A percentile compares a stretch with the other conserved stretches of the same genome.
These are phyloP conservation scores for Alternaria tenuissima DNA, from an alignment of 2,329 filamentous ascomycete genomes.

Conservation along the genomic window DNA sequence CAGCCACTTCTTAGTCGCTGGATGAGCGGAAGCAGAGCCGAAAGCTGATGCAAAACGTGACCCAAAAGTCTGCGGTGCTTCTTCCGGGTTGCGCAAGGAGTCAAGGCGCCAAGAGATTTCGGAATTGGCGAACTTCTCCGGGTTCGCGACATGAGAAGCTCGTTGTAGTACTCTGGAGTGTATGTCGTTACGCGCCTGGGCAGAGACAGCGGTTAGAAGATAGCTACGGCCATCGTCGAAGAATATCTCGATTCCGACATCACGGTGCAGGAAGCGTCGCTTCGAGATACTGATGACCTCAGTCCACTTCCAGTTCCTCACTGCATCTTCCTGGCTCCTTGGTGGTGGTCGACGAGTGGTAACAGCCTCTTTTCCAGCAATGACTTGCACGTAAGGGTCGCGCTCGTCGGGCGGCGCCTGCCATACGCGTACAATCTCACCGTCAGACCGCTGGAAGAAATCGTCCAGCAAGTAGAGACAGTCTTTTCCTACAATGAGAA, in stretches of 20 bases:
- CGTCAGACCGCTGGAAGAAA: constrained; percentile 92
- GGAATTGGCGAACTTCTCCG: constrained; percentile 73
- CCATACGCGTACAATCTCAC: constrained; percentile 96
- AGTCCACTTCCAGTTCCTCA: constrained; percentile 91
- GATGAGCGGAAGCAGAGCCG: constrained; percentile 80
- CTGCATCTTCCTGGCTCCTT: constrained; percentile 67
- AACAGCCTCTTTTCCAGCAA: constrained; percentile 77
- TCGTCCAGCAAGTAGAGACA: constrained; percentile 94
- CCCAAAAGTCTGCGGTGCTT: constrained; percentile 73
- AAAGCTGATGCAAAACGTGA: constrained; percentile 94
- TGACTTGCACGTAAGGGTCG: constrained; percentile 94
- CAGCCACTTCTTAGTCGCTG: constrained; percentile 88
- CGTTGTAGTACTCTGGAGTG: constrained; percentile 78
- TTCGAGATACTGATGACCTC: constrained; percentile 97
- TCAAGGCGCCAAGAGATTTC: constrained; percentile 95
- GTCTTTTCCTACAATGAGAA: constrained; percentile 91
- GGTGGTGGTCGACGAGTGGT: constrained; percentile 52
- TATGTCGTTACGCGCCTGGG: constrained; percentile 78
- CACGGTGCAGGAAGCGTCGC: constrained; percentile 90
- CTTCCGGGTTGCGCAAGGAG: constrained; percentile 74
- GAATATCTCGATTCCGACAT: constrained; percentile 96
- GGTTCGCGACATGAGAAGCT: constrained; percentile 79
- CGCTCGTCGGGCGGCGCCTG: constrained; percentile 92
- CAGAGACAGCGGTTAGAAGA: constrained; percentile 82
- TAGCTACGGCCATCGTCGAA: constrained; percentile 98